Evolutionary conservation across 345 rosid species (phyloP).

Genomic region (Hypericum perforatum): DNA sequence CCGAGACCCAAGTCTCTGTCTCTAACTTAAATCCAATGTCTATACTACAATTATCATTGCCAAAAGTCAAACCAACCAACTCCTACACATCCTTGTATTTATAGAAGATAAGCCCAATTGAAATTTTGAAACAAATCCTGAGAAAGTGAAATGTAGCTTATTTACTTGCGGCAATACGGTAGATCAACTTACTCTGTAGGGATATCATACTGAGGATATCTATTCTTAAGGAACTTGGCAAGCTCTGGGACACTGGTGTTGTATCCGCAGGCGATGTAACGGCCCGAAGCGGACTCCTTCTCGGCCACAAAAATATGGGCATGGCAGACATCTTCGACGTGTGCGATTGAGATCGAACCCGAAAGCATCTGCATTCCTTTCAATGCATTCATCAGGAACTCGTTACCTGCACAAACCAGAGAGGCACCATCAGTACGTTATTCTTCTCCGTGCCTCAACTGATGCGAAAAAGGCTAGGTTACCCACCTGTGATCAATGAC

Average conservation of each 20-base stretch:
- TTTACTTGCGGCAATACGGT: too few species aligned
- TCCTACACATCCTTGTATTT: too few species aligned
- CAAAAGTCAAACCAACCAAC: too few species aligned
- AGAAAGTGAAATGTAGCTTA: too few species aligned
- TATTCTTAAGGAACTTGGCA: conserved; percentile 45
- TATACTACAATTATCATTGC: too few species aligned
- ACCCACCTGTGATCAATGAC: conserved; percentile 52
- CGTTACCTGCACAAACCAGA: conserved; percentile 41
- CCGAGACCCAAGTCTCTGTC: too few species aligned
- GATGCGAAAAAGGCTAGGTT: neutral
- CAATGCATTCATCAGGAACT: conserved; percentile 40
- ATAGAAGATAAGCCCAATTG: too few species aligned
- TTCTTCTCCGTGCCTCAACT: neutral
- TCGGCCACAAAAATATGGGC: conserved; percentile 80
- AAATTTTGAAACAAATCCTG: too few species aligned
- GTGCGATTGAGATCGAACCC: conserved; percentile 67
- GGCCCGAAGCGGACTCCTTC: conserved; percentile 72
- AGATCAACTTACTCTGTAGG: conserved; percentile 52
- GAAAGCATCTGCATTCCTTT: conserved; percentile 85
- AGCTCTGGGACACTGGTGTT: conserved; percentile 62
- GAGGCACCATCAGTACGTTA: neutral
- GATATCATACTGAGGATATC: conserved; percentile 57
- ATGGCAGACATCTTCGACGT: conserved; percentile 70
- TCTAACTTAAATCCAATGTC: too few species aligned
- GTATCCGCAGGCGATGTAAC: conserved; percentile 56